Evolutionary conservation across 305 asterid species (phyloP).

Genomic region (Solanum hybrid): DNA sequence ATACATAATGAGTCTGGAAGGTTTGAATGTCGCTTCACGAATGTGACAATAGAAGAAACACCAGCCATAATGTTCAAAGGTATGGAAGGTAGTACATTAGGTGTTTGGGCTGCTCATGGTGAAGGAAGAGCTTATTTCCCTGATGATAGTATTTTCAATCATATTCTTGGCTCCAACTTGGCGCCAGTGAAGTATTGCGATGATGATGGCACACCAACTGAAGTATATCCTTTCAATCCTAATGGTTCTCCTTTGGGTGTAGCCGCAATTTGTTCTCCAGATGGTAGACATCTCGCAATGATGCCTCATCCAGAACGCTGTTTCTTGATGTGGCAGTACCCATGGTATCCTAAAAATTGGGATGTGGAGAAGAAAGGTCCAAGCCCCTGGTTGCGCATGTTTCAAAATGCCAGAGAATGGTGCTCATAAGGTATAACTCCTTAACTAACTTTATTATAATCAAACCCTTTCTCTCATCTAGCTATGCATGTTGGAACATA

Average conservation of each 20-base stretch:
- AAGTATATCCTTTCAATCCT: constrained; percentile 71
- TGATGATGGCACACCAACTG: constrained; percentile 65
- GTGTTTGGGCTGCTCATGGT: constrained; percentile 97
- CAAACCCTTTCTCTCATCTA: background rate
- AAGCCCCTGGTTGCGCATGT: constrained; percentile 91
- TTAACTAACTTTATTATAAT: background rate
- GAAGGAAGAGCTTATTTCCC: constrained; percentile 95
- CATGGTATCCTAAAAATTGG: constrained; percentile 87
- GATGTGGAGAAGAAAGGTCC: constrained; percentile 70
- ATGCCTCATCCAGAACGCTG: constrained; percentile 96
- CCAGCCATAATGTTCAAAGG: constrained; percentile 73
- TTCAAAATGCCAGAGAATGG: constrained; percentile 94
- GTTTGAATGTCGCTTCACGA: constrained; percentile 85
- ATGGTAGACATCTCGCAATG: constrained; percentile 91
- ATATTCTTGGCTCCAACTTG: constrained; percentile 41
- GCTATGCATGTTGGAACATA: background rate
- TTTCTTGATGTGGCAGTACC: constrained; percentile 95
- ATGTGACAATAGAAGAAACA: constrained; percentile 65
- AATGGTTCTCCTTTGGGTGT: constrained; percentile 90
- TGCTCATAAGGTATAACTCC: constrained; percentile 49
- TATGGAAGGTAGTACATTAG: constrained; percentile 85
- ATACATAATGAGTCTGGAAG: constrained; percentile 79
- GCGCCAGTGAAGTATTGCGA: constrained; percentile 77
- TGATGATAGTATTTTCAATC: constrained; percentile 27
- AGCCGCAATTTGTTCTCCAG: constrained; percentile 86